A percentile compares a stretch with the other conserved stretches of the same genome.
Conservation (phyloP, 2,329 filamentous ascomycete genomes). For the Calonectria hawksworthii region DNA sequence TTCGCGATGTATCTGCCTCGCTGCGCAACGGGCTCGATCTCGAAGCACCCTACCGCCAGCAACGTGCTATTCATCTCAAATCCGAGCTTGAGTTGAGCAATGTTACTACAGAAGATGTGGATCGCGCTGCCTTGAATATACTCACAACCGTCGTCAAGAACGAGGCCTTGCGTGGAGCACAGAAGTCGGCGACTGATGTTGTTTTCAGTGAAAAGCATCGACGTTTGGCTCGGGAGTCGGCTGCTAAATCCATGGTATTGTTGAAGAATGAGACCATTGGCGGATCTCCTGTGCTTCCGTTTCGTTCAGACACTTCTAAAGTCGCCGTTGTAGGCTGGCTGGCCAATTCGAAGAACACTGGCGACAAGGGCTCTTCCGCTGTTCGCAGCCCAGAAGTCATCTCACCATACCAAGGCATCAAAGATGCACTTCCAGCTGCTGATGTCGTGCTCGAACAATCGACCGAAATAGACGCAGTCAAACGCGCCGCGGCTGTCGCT, state of each 20-base stretch:
- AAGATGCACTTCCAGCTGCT: neutral
- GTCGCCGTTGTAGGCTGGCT: constrained; percentile 36
- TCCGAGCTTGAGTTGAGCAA: constrained; percentile 3
- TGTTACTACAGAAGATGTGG: constrained; percentile 14
- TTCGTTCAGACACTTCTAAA: constrained; percentile 10
- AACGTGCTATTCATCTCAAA: constrained; percentile 9
- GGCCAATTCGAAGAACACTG: constrained; percentile 32
- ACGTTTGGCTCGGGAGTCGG: constrained; percentile 31
- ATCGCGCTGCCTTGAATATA: constrained; percentile 22
- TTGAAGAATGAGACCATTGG: constrained; percentile 31
- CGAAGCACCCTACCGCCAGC: constrained; percentile 38
- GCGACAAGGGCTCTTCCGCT: constrained; percentile 36
- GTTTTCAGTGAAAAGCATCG: constrained; percentile 37
- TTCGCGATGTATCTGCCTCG: constrained; percentile 28
- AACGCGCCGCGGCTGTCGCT: neutral
- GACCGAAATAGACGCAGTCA: neutral
- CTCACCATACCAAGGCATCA: constrained; percentile 30
- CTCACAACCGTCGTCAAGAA: constrained; percentile 24
- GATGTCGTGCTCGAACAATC: constrained; percentile 27
- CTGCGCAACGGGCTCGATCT: constrained; percentile 38
- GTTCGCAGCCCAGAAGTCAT: constrained; percentile 29
- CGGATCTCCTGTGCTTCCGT: neutral
- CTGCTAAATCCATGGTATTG: constrained; percentile 36
- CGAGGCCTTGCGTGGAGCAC: neutral
- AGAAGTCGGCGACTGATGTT: neutral